Evolutionary conservation across 306 rosid species (phyloP), one percentile per base, ranked within the genome.

Genomic region (Lithocarpus polystachyus): DNA sequence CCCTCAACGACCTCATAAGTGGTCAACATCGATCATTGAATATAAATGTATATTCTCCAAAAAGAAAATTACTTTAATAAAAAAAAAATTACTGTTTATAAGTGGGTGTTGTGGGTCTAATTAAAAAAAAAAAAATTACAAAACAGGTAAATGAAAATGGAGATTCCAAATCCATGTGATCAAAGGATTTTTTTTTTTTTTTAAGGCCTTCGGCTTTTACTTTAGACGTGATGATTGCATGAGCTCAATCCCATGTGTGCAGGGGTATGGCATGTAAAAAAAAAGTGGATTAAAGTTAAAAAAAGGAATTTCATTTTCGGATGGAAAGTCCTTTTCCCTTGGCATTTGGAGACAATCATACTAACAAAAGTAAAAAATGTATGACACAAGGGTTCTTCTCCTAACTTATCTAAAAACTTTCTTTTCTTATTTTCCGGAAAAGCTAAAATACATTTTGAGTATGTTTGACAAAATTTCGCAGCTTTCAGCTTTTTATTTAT

Each of bases 91-190:
- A 18, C 43, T 8, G 28, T 33, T 65, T 14, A 19, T 35, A 48
- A 48, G 53, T 48, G 53, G 53, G 53, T 48, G 11, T 12, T 48
- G 60, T 77, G 60, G 72, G 60, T 19, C 15, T 43, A 75, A 76
- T 52, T 51, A 19, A 33, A 33, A 33, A 5, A 33, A 0, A 33
- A 0, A 33, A 0, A 5, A 0, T 75, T 68, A 15, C 35, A 29
- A 19, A 31, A 75, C 40, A 70, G 40, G 35, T 24, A 74, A 56
- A 33, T 68, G 43, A 67, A 77, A 53, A 53, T 75, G 18, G 77
- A 82, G 89, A 85, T 83, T 83, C 86, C 76, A 71, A 77, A 53
- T 79, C 80, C 88, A 87, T 73, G 85, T 85, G 92, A 78, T 77
- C 73, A 78, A 82, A 88, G 85, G 79, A 43, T 8, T 23, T 2